Conservation (phyloP, 148 eudicot species). For the Spergularia marina region DNA sequence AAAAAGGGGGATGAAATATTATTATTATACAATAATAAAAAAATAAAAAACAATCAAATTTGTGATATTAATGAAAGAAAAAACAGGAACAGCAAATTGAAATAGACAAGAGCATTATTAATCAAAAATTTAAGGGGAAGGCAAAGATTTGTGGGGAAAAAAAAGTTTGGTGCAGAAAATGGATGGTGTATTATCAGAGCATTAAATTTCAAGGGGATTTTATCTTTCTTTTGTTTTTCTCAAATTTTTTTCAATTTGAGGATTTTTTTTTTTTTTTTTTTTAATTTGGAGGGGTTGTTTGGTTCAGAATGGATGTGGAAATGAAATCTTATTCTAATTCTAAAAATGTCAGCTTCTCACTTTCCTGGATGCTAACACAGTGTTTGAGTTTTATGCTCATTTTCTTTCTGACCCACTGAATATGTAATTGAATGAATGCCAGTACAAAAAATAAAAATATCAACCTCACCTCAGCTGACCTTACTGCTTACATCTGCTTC, state of each 20-base stretch:
- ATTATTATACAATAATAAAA: neutral
- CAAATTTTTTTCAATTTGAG: too few relatives aligned
- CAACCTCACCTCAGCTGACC: neutral
- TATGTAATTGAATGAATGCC: neutral
- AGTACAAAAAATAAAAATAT: too few relatives aligned
- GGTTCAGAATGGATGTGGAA: neutral
- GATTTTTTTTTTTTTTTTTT: too few relatives aligned
- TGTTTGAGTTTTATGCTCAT: too few relatives aligned
- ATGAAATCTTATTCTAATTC: neutral
- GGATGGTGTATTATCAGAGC: slow-evolving; percentile 5
- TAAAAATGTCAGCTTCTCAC: neutral
- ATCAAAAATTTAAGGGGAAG: neutral
- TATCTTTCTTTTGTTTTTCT: too few relatives aligned
- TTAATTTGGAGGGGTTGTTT: neutral
- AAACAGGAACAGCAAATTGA: neutral
- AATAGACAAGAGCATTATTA: neutral
- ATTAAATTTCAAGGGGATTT: neutral
- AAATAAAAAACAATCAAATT: neutral
- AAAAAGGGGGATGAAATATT: slow-evolving; percentile 2
- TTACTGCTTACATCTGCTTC: neutral
- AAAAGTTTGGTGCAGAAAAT: neutral
- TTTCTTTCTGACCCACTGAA: neutral
- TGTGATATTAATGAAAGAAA: neutral
- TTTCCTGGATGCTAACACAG: neutral
- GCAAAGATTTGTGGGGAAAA: neutral